Conservation (phyloP, 495 filamentous ascomycete species). For the Penicillium waksmanii region DNA sequence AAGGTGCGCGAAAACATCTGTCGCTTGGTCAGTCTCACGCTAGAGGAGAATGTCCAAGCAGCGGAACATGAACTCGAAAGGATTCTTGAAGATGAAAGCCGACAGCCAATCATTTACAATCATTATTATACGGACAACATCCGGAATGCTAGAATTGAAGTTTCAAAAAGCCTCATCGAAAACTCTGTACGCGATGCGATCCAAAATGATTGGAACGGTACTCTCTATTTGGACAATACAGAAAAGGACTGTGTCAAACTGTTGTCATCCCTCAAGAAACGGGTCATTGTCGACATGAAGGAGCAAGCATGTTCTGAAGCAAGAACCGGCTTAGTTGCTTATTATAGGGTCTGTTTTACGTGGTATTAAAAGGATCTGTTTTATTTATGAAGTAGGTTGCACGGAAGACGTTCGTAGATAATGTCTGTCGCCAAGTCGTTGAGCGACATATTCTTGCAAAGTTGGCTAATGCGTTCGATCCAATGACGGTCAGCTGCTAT, state of each 20-base stretch:
- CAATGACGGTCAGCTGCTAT: background rate
- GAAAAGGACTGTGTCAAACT: conserved; percentile 9
- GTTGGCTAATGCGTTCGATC: background rate
- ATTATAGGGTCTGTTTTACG: conserved; percentile 33
- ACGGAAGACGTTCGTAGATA: conserved; percentile 45
- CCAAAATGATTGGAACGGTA: conserved; percentile 11
- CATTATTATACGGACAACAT: conserved; percentile 50
- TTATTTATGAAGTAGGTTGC: conserved; percentile 29
- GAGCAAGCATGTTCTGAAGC: conserved; percentile 31
- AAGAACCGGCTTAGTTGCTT: conserved; percentile 25
- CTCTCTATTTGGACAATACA: conserved; percentile 12
- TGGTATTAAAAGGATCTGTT: background rate
- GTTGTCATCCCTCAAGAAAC: conserved; percentile 19
- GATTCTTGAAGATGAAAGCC: conserved; percentile 47
- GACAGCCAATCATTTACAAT: conserved; percentile 51
- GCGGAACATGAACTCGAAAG: conserved; percentile 38
- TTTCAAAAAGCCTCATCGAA: conserved; percentile 8
- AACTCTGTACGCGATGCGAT: conserved; percentile 4
- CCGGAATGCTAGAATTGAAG: conserved; percentile 34
- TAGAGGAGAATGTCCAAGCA: conserved; percentile 24
- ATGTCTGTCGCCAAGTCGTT: conserved; percentile 43
- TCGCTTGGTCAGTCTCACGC: conserved; percentile 13
- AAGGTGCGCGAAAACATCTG: conserved; percentile 34
- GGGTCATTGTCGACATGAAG: conserved; percentile 27
- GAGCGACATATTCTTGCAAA: conserved; percentile 32